These are phyloP conservation scores for Dillenia suffruticosa DNA, from an alignment of 164 flowering plant genomes.

Conservation along the genomic window DNA sequence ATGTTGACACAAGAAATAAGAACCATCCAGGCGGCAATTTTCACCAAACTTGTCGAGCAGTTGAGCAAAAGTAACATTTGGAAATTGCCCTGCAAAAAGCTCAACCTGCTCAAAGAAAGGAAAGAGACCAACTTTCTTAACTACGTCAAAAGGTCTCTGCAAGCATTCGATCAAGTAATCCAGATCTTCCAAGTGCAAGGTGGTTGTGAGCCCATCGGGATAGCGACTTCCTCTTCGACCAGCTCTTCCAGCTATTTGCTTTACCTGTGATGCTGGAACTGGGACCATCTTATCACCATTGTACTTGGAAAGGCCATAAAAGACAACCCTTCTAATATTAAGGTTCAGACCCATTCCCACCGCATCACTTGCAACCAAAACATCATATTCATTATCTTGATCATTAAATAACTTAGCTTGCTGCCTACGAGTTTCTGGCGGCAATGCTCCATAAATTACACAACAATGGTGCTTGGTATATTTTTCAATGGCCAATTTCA, in stretches of 20 bases:
- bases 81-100: conserved; percentile 71
- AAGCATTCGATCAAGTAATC: conserved; percentile 80
- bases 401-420: conserved; percentile 87
- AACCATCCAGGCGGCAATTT: conserved; percentile 81
- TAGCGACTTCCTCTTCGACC: conserved; percentile 91
- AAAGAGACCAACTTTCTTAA: conserved; percentile 77
- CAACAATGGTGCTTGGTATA: conserved; percentile 79
- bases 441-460: conserved; percentile 93
- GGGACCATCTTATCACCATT: conserved; percentile 86
- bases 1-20: conserved; percentile 75
- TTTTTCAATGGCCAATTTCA: conserved; percentile 86
- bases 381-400: conserved; percentile 78
- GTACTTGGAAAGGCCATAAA: conserved; percentile 71
- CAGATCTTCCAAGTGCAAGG: conserved; percentile 65
- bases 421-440: conserved; percentile 89
- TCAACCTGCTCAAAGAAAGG: conserved; percentile 94
- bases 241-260: conserved; percentile 97
- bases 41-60: conserved; percentile 79
- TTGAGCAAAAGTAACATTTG: conserved; percentile 49
- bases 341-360: conserved; percentile 98
- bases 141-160: conserved; percentile 77
- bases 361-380: conserved; percentile 95
- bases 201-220: conserved; percentile 91
- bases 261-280: conserved; percentile 84
- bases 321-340: conserved; percentile 84